A percentile compares a stretch with the other conserved stretches of the same genome.
Evolutionary conservation across 257 asterid genomes (phyloP).

Genomic region (Salvia splendens): DNA sequence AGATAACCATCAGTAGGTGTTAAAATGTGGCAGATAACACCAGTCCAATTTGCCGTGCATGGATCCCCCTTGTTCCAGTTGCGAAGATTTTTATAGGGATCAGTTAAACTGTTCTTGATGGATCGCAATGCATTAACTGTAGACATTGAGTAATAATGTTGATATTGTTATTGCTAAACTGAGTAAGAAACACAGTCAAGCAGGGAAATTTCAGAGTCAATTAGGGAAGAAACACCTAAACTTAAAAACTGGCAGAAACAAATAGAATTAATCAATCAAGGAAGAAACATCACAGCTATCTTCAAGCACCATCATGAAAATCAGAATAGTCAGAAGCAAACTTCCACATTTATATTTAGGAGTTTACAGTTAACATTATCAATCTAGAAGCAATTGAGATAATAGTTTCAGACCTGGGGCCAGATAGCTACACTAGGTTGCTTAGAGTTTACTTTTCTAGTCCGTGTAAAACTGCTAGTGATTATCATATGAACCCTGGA

Average conservation of each 20-base stretch:
- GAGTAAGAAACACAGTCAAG: neutral
- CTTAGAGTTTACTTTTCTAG: constrained; percentile 8
- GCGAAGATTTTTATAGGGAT: constrained; percentile 52
- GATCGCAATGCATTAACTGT: constrained; percentile 66
- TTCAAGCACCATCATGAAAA: constrained; percentile 2
- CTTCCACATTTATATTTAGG: neutral
- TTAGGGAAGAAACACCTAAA: neutral
- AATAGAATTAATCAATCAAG: constrained; percentile 1
- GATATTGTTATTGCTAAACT: constrained; percentile 13
- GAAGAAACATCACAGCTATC: constrained; percentile 4
- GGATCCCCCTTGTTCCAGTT: constrained; percentile 77
- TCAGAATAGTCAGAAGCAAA: constrained; percentile 19
- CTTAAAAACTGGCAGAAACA: neutral
- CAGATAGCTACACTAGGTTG: neutral
- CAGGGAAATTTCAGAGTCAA: neutral
- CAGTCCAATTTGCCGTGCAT: constrained; percentile 69
- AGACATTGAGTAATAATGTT: constrained; percentile 9
- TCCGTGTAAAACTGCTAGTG: neutral
- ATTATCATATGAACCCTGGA: neutral
- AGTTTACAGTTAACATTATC: neutral
- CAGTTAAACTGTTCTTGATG: constrained; percentile 53
- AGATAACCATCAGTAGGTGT: constrained; percentile 57
- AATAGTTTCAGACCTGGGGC: neutral
- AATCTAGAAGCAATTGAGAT: constrained; percentile 7
- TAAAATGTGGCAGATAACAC: constrained; percentile 60